Conservation (phyloP, 2,329 filamentous ascomycete genomes). For the Claviceps fusiformis region DNA sequence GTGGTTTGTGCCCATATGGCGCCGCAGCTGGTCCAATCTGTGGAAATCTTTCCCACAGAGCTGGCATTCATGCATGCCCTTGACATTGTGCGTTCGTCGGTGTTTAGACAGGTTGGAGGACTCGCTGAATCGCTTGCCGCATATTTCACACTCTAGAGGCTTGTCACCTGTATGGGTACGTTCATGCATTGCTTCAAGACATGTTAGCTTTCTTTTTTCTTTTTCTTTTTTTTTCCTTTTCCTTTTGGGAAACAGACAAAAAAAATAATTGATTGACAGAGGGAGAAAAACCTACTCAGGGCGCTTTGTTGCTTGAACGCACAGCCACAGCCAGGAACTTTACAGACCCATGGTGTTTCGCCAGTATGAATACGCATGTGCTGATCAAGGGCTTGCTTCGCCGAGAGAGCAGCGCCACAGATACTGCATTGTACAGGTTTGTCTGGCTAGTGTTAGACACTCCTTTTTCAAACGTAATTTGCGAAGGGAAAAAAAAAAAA, state of each 20-base stretch:
- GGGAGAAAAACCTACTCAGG: slow-evolving; percentile 34
- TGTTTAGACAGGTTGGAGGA: slow-evolving; percentile 56
- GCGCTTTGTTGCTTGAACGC: slow-evolving; percentile 55
- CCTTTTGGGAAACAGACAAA: too few relatives aligned
- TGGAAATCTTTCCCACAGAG: slow-evolving; percentile 45
- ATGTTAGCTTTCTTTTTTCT: neutral
- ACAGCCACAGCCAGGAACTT: slow-evolving; percentile 34
- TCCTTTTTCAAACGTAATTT: neutral
- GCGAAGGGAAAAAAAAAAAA: neutral
- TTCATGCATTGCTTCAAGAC: slow-evolving; percentile 45
- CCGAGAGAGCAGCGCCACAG: slow-evolving; percentile 47
- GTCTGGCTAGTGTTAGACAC: slow-evolving; percentile 22
- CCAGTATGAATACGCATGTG: slow-evolving; percentile 55
- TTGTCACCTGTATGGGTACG: slow-evolving; percentile 54
- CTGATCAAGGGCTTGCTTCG: slow-evolving; percentile 53
- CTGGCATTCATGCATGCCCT: slow-evolving; percentile 36
- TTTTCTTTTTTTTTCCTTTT: too few relatives aligned
- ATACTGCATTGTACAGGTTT: slow-evolving; percentile 44
- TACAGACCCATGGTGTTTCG: slow-evolving; percentile 48
- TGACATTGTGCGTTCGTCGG: slow-evolving; percentile 43
- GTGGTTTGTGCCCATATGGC: slow-evolving; percentile 31
- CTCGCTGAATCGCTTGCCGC: slow-evolving; percentile 46
- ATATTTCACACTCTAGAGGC: slow-evolving; percentile 44
- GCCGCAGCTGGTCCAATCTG: slow-evolving; percentile 45
- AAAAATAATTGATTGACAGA: neutral